Conservation (phyloP, 1,284 basidiomycete species). For the Malassezia obtusa region DNA sequence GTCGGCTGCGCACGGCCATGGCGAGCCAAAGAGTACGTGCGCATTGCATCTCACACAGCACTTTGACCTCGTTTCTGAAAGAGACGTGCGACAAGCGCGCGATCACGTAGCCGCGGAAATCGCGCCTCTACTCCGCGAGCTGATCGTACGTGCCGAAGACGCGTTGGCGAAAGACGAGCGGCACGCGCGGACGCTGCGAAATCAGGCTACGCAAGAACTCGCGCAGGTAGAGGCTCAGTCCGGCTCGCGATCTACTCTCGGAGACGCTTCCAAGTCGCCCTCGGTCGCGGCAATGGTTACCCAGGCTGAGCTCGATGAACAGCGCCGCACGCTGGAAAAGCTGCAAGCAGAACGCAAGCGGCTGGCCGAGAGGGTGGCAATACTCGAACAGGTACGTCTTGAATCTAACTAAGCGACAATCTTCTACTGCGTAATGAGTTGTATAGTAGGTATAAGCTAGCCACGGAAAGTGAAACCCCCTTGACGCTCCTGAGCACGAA, state of each 20-base stretch:
- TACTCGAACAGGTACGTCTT: constrained; percentile 2
- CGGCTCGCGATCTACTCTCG: neutral
- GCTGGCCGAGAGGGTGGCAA: constrained; percentile 8
- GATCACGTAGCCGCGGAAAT: constrained; percentile 15
- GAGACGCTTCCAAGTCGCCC: neutral
- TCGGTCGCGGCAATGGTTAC: neutral
- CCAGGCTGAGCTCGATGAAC: constrained; percentile 2
- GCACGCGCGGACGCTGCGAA: constrained; percentile 10
- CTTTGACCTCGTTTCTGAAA: constrained; percentile 15
- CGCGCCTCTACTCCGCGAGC: constrained; percentile 14
- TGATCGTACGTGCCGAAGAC: constrained; percentile 17
- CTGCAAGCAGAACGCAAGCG: constrained; percentile 5
- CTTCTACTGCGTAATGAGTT: neutral
- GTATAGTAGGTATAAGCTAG: neutral
- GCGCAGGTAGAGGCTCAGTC: constrained; percentile 4
- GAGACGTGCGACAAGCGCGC: constrained; percentile 12
- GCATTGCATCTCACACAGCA: neutral
- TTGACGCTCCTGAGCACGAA: constrained; percentile 4
- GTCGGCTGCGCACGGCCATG: constrained; percentile 3
- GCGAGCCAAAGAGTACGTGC: constrained; percentile 10
- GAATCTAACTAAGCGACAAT: neutral
- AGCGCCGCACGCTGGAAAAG: constrained; percentile 4
- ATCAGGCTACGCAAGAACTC: constrained; percentile 12
- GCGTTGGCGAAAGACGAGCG: constrained; percentile 9
- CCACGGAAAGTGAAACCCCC: constrained; percentile 5